These are phyloP conservation scores for Brassica hybrid DNA, from an alignment of 441 rosid species.

Conservation along the genomic window DNA sequence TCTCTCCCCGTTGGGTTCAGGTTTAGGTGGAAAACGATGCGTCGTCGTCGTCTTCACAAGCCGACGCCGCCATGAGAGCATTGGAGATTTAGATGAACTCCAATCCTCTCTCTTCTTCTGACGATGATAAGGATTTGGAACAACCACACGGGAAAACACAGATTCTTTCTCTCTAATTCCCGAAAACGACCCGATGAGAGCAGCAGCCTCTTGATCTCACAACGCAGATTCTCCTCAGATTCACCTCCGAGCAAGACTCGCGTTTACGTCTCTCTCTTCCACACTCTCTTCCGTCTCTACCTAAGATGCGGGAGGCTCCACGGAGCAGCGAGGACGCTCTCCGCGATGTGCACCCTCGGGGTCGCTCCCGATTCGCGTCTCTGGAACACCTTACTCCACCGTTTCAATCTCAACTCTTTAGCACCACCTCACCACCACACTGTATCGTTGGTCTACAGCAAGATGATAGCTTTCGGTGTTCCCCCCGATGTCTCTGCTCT, in stretches of 20 bases:
- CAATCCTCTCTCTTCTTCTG: conserved; percentile 26
- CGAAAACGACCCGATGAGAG: conserved; percentile 34
- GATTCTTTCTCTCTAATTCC: conserved; percentile 38
- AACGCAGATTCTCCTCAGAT: conserved; percentile 7
- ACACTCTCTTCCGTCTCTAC: conserved; percentile 70
- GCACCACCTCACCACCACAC: conserved; percentile 57
- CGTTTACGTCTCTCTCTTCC: conserved; percentile 61
- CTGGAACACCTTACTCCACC: conserved; percentile 63
- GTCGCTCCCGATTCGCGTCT: conserved; percentile 51
- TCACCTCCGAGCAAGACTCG: conserved; percentile 43
- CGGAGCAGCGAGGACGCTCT: conserved; percentile 60
- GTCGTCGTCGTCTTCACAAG: conserved; percentile 25
- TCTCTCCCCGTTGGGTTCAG: neutral
- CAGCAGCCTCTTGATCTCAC: conserved; percentile 8
- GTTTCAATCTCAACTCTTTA: conserved; percentile 57
- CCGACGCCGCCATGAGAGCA: conserved; percentile 34
- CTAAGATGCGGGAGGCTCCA: conserved; percentile 63
- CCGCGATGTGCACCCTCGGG: conserved; percentile 54
- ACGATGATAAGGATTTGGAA: conserved; percentile 44
- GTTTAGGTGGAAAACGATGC: conserved; percentile 22
- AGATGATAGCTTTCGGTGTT: conserved; percentile 72
- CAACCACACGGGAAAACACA: conserved; percentile 11
- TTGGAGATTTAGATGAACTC: conserved; percentile 38
- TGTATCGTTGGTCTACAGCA: conserved; percentile 61
- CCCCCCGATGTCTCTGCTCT: conserved; percentile 63